These are phyloP conservation scores for Aphanomyces astaci DNA, from an alignment of 352 stramenopile genomes.

Conservation along the genomic window DNA sequence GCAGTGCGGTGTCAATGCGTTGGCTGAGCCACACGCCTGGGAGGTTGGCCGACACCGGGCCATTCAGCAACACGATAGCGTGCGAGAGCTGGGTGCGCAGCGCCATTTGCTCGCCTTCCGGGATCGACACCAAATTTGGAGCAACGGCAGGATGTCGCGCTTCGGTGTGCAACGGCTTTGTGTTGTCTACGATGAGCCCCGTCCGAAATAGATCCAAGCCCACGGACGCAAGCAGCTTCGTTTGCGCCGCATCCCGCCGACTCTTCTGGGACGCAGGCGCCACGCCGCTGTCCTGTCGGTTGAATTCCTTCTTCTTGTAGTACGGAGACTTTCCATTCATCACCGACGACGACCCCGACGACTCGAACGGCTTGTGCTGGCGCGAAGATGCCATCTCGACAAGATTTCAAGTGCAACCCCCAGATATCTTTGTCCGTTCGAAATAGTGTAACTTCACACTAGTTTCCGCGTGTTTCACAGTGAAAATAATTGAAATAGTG, in stretches of 20 bases:
- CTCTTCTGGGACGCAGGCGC: not conserved
- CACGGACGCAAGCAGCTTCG: constrained; percentile 40
- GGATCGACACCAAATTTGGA: constrained; percentile 47
- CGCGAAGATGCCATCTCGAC: too few relatives aligned
- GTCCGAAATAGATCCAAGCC: constrained; percentile 56
- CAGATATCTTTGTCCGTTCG: too few relatives aligned
- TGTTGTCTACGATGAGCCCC: constrained; percentile 42
- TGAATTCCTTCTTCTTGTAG: not conserved
- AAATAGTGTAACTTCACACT: too few relatives aligned
- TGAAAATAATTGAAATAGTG: too few relatives aligned
- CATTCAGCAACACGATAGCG: constrained; percentile 45
- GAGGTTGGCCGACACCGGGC: constrained; percentile 31
- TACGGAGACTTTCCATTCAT: not conserved
- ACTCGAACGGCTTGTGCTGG: too few relatives aligned
- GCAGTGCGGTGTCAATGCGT: constrained; percentile 36
- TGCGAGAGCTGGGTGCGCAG: constrained; percentile 24
- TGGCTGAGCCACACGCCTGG: constrained; percentile 30
- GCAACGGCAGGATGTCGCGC: constrained; percentile 39
- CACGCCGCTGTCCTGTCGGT: not conserved
- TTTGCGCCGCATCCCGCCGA: constrained; percentile 8
- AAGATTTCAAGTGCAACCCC: too few relatives aligned
- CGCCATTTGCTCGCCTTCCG: constrained; percentile 30
- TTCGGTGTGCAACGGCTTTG: constrained; percentile 30
- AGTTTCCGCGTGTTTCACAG: too few relatives aligned
- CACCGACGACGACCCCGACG: not conserved